Base-by-base conservation (phyloP, 805 yeast genomes). In the Saturnispora serradocipensis region DNA sequence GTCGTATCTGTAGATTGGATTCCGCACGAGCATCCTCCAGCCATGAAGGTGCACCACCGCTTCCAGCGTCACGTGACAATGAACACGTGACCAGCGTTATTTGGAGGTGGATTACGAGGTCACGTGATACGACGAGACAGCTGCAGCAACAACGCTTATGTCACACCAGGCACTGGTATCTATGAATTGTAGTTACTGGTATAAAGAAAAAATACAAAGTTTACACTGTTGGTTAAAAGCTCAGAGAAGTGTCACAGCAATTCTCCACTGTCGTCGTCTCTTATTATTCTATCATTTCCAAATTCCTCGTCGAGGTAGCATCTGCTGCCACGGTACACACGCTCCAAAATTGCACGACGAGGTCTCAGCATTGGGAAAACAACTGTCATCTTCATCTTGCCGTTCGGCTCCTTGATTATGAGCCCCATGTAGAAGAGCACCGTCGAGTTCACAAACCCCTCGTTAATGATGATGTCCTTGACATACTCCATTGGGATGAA, bases 401-500 rank as follows among this genome's bases (percentile, higher is more conserved):
- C 57, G 15, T 58, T 35, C 2, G n/a, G 25, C 16, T 69, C 72
- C 49, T 73, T 73, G 16, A 81, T 75, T 35, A 85, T 67, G 4
- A 85, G 69, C 42, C 83, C 79, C 62, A 86, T 67, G 60, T 85
- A 82, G 62, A 74, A 82, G 2, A 82, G 70, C 9, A 85, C 88
- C 55, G 81, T 82, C 55, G 80, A 76, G 5, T 84, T 84, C 50
- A 72, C 72, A 61, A 87, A 86, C 0, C 86, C 90, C 64, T 87
- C 95, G 61, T 85, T 85, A 25, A 87, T 81, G 0, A 84, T 77
- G 10, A 86, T 64, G 62, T 86, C 91, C 4, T 77, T 73, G 48
- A 86, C 73, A 44, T 71, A 70, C 45, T 74, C 76, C 38, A 72
- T 66, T 0, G 89, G 84, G 10, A 84, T 73, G 61, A 86, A 84